Percentiles rank a stretch among this genome's conserved stretches.
Evolutionary conservation across 306 rosid genomes (phyloP).

Genomic region (Gleditsia sinensis): DNA sequence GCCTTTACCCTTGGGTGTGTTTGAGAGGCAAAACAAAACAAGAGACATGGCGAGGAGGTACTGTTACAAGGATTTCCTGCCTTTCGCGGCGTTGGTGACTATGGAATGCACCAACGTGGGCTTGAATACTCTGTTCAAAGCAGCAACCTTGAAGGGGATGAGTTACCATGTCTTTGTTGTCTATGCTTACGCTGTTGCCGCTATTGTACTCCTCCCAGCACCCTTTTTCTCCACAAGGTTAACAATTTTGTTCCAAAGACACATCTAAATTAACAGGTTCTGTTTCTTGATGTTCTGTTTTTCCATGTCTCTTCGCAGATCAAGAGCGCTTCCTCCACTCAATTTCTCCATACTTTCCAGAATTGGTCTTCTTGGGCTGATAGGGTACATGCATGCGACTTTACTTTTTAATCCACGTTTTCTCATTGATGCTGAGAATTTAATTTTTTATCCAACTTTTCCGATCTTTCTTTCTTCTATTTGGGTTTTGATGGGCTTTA

Average conservation of each 20-base stretch:
- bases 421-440: no score
- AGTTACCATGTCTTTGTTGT: slow-evolving; percentile 77
- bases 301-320: slow-evolving; percentile 37
- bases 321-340: slow-evolving; percentile 74
- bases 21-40: not conserved
- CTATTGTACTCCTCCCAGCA: slow-evolving; percentile 63
- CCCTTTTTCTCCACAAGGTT: slow-evolving; percentile 65
- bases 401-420: not conserved
- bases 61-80: slow-evolving; percentile 49
- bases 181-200: slow-evolving; percentile 72
- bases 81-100: slow-evolving; percentile 61
- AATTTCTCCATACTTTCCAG: slow-evolving; percentile 57
- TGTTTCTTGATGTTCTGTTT: slow-evolving; percentile 14
- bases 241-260: not conserved
- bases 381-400: slow-evolving; percentile 53
- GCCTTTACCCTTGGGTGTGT: not conserved
- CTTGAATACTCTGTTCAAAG: slow-evolving; percentile 79
- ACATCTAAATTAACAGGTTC: not conserved
- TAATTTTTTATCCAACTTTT: not conserved
- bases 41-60: slow-evolving; percentile 45
- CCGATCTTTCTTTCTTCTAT: not conserved
- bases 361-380: slow-evolving; percentile 68
- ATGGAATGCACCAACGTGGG: slow-evolving; percentile 76
- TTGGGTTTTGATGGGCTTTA: slow-evolving; percentile 1
- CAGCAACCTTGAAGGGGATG: slow-evolving; percentile 74